These are phyloP conservation scores for Capsella bursapastoris DNA, from an alignment of 345 rosid genomes.

Conservation along the genomic window DNA sequence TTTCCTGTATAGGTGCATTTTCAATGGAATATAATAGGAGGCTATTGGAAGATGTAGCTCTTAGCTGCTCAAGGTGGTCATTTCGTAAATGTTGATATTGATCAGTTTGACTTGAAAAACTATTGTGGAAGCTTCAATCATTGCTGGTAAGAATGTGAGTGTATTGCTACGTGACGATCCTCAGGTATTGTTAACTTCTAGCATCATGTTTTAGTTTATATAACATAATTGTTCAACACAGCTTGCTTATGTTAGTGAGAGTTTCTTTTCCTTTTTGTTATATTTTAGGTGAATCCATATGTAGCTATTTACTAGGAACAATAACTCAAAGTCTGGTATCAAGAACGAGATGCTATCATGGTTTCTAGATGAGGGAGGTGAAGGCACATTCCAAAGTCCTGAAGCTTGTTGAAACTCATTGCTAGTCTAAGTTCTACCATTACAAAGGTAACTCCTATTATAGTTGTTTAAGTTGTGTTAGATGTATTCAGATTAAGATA, in stretches of 20 bases:
- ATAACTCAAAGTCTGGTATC: no score
- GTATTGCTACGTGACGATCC: conserved; percentile 65
- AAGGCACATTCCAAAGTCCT: no score
- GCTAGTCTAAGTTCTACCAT: no score
- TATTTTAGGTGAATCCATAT: conserved; percentile 69
- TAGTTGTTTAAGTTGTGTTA: no score
- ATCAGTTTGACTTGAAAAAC: conserved; percentile 79
- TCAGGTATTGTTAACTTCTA: conserved; percentile 58
- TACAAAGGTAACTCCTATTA: no score
- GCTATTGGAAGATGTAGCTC: conserved; percentile 83
- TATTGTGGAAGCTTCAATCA: conserved; percentile 54
- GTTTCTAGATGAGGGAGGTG: no score
- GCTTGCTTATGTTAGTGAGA: background rate
- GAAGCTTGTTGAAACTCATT: no score
- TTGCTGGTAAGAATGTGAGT: conserved; percentile 84
- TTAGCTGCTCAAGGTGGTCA: conserved; percentile 91
- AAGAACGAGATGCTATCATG: no score
- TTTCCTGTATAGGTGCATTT: no score
- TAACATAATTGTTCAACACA: background rate
- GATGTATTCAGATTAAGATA: no score
- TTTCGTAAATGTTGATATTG: conserved; percentile 93
- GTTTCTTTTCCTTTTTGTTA: conserved; percentile 9
- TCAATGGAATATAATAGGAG: conserved; percentile 71
- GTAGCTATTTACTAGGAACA: no score
- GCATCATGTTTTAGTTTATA: no score